Base-by-base conservation (phyloP, 208 protist species). In the Crithidia brevicula region DNA sequence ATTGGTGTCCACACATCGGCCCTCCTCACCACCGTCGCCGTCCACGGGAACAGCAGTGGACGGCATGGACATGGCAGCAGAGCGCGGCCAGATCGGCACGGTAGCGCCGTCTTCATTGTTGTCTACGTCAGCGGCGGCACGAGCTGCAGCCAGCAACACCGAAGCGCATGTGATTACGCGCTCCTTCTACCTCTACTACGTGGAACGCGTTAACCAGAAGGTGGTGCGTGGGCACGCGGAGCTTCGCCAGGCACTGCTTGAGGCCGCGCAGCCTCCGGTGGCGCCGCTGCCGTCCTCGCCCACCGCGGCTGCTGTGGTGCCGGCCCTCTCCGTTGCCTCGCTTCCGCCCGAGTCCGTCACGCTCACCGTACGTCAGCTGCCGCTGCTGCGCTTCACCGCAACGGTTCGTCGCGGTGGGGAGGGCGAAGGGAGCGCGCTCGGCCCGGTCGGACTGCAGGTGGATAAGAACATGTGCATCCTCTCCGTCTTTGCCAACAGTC, bases 351-450 rank as follows among this genome's bases (percentile, higher is more conserved):
- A 94, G 52, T 78, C 84, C 0, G 73, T 92, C 20, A 86, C 83
- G 47, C 62, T 95, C 28, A 64, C 76, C 8, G 80, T 95, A 16
- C 83, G 79, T 7, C 85, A 92, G 64, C 83, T 83, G 56, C 67
- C 75, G 13, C 78, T 95, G 38, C 68, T 79, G 28, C 79, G 83
- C 6, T 60, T 92, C 13, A 58, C 77, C 11, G 64, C 85, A 13
- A 58, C 36, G 6, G 74, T 91, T 23, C 54, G 70, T 18, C 81
- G 89, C 11, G 70, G 68, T 27, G 63, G 67, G 23, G 43, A 52
- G 0, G 66, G 54, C 22, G 79, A 81, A 42, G 57, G 49, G 22
- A 78, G 50, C 45, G 68, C 67, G 25, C 34, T 90, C 25, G 68
- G 77, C 22, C 76, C 89, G 0, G 74, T 95, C 1, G 89, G 89